A percentile compares a stretch with the other conserved stretches of the same genome.
Conservation (phyloP, 352 stramenopile genomes). For the Phytophthora sp. region DNA sequence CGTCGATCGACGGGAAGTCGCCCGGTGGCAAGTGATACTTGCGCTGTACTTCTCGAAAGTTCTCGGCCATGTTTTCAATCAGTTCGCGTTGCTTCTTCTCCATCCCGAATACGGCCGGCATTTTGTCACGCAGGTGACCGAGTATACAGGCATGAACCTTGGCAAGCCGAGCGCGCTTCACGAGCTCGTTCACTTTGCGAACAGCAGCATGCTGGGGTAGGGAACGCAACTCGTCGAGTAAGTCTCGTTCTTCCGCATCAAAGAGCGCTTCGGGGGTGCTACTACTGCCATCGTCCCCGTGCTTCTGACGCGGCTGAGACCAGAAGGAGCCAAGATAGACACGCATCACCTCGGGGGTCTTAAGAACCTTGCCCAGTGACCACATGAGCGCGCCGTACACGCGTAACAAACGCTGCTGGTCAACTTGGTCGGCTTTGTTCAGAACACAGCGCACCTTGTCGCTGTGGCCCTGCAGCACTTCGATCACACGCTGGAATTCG, state of each 20-base stretch:
- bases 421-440: slow-evolving; percentile 99
- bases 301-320: slow-evolving; percentile 88
- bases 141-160: slow-evolving; percentile 99
- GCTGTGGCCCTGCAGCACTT: slow-evolving; percentile 96
- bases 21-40: slow-evolving; percentile 96
- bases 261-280: slow-evolving; percentile 86
- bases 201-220: slow-evolving; percentile 96
- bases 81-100: slow-evolving; percentile 97
- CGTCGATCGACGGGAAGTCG: slow-evolving; percentile 93
- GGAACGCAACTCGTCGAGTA: slow-evolving; percentile 97
- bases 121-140: slow-evolving; percentile 95
- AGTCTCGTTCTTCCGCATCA: slow-evolving; percentile 95
- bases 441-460: slow-evolving; percentile 99
- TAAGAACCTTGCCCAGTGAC: slow-evolving; percentile 98
- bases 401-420: slow-evolving; percentile 97
- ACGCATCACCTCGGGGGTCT: slow-evolving; percentile 97
- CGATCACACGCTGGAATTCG: slow-evolving; percentile 98
- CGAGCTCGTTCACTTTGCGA: slow-evolving; percentile 94
- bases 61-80: slow-evolving; percentile 93
- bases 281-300: slow-evolving; percentile 78
- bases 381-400: slow-evolving; percentile 98
- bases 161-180: slow-evolving; percentile 94
- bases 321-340: slow-evolving; percentile 99
- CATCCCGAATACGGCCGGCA: slow-evolving; percentile 97
- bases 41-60: slow-evolving; percentile 97